A percentile compares a stretch with the other conserved stretches of the same genome.
phyloP scores from a whole-genome alignment of 2,329 filamentous ascomycete genomes.

The Hortaea sp. region DNA sequence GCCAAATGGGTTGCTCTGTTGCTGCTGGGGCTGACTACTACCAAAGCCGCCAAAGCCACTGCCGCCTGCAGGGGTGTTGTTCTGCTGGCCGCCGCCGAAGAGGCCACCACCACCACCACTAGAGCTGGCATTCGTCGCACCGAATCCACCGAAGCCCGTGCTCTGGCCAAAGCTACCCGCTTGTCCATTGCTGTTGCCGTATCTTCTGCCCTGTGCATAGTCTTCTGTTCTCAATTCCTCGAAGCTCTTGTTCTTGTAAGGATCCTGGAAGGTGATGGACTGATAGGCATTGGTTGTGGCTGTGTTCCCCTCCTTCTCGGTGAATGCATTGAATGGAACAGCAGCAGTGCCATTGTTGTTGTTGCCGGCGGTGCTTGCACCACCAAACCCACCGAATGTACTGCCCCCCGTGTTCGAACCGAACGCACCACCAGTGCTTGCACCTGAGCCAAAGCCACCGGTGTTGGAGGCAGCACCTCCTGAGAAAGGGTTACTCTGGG shows the following conservation, averaged over 20 bases:
- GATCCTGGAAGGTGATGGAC: conserved; percentile 66
- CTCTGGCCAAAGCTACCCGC: conserved; percentile 69
- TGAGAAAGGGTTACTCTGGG: conserved; percentile 26
- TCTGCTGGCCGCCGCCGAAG: conserved; percentile 21
- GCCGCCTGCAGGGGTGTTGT: conserved; percentile 27
- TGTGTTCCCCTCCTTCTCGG: conserved; percentile 61
- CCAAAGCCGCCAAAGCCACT: conserved; percentile 18
- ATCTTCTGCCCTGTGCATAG: conserved; percentile 76
- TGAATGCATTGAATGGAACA: conserved; percentile 54
- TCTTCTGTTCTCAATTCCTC: conserved; percentile 61
- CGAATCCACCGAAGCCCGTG: conserved; percentile 39
- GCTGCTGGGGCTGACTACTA: conserved; percentile 3
- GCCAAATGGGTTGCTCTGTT: conserved; percentile 9
- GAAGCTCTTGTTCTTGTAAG: conserved; percentile 84
- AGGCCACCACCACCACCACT: conserved; percentile 12
- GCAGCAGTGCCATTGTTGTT: conserved; percentile 56
- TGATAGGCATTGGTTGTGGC: conserved; percentile 60
- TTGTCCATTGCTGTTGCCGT: conserved; percentile 72
- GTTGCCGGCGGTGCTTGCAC: conserved; percentile 33
- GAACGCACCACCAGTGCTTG: conserved; percentile 25
- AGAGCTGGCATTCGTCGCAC: conserved; percentile 23
- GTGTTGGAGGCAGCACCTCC: conserved; percentile 24
- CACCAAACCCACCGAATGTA: conserved; percentile 21
- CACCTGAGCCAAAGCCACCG: conserved; percentile 29
- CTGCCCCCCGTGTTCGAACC: conserved; percentile 27